Base-by-base conservation (phyloP, 352 stramenopile species). In the Pythium insidiosum region DNA sequence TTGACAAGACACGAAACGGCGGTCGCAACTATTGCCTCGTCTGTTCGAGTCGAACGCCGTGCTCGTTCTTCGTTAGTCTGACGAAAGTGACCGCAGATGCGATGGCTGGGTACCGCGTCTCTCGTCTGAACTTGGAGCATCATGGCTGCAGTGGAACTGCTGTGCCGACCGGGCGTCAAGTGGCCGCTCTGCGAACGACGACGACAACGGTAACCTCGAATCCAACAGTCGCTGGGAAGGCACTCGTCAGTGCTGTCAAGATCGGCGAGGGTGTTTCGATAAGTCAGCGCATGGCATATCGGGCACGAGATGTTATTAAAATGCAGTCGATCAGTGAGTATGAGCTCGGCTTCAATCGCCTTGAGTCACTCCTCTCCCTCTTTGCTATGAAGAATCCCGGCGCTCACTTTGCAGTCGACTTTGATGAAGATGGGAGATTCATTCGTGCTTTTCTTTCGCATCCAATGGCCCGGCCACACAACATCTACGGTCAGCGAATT, bases 361-460 rank as follows among this genome's bases (percentile, higher is more conserved):
- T 47, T 13, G 26, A 37, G 18, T 47, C 40, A 10, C 20, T 35
- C 2, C 22, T 44, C 6, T n/a, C 18, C 6, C 5, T 15, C n/a
- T 44, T 24, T 34, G 6, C 3, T 2, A 7, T 6, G 15, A 35
- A 35, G 16, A 44, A 44, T 25, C 6, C 3, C 15, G 24, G 23
- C 5, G 38, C 22, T 7, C 21, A 24, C 12, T 35, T 25, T 20
- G 24, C 22, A 15, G n/a, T 19, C 4, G 18, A 45, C 4, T 55
- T 51, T 9, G 38, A 61, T 22, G 28, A 21, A 12, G 13, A 47
- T 6, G 53, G 42, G 1, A 13, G 45, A 11, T 61, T 56, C 19
- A 9, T 47, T 20, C 37, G 42, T 9, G 47, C 37, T 4, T 59
- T 59, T 39, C 26, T 47, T 29, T 44, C 25, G 3, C 44, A 50